A percentile compares a stretch with the other conserved stretches of the same genome.
These are phyloP conservation scores for Ophiostoma ulmi DNA, from an alignment of 2,329 filamentous ascomycete genomes.

Conservation along the genomic window DNA sequence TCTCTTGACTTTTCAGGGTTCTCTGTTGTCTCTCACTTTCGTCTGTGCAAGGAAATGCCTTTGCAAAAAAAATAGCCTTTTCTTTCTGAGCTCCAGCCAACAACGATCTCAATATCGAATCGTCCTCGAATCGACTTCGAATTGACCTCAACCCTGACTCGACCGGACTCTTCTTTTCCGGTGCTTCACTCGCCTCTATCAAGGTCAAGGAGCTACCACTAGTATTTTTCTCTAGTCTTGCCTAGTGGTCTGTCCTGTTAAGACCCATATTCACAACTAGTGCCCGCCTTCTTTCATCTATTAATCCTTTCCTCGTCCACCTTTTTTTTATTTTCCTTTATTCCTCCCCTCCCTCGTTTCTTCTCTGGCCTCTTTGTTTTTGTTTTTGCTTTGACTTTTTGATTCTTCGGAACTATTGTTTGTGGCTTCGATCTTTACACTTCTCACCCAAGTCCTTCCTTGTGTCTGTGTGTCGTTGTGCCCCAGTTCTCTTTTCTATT, in stretches of 20 bases:
- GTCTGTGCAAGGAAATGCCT: background rate
- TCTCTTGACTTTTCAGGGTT: background rate
- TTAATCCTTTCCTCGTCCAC: background rate
- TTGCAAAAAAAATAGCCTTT: background rate
- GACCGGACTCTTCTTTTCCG: too few species aligned
- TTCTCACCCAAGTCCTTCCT: slow-evolving; percentile 5
- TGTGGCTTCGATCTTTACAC: background rate
- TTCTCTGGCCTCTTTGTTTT: background rate
- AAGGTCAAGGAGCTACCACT: background rate
- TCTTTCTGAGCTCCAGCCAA: background rate
- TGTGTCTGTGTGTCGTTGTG: slow-evolving; percentile 3
- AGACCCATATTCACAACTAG: background rate
- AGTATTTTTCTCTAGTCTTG: background rate
- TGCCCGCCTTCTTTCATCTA: background rate
- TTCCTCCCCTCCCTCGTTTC: background rate
- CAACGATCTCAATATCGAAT: background rate
- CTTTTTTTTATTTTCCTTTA: background rate
- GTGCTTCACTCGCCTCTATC: too few species aligned
- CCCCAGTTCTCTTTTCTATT: background rate
- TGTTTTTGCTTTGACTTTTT: background rate
- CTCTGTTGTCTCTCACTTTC: background rate
- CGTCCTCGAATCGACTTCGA: too few species aligned
- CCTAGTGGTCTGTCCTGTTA: background rate
- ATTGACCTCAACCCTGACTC: background rate
- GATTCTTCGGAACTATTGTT: background rate